Evolutionary conservation across 192 early-diverging fungal genomes (phyloP).

Genomic region (Coemansia javaensis): DNA sequence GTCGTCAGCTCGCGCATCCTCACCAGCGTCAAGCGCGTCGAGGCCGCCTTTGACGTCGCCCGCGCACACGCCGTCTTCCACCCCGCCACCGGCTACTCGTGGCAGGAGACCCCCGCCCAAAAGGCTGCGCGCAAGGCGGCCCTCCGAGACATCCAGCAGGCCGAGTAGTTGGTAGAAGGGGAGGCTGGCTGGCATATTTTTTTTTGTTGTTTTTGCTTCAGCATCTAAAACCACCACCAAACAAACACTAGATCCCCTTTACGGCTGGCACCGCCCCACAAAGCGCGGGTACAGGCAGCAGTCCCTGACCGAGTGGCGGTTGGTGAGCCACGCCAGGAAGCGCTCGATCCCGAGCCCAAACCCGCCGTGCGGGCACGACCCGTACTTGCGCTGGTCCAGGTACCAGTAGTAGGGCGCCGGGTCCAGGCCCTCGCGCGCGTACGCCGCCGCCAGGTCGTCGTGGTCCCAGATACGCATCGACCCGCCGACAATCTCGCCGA

Average conservation of each 20-base stretch:
- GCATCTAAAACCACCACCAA: too few species aligned
- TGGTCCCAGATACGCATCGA: constrained; percentile 94
- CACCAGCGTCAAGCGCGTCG: constrained; percentile 45
- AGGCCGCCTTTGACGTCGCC: constrained; percentile 41
- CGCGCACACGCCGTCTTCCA: constrained; percentile 39
- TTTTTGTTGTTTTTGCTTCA: too few species aligned
- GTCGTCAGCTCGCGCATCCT: constrained; percentile 65
- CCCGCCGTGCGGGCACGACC: constrained; percentile 92
- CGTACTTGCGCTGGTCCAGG: constrained; percentile 99
- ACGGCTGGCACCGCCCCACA: constrained; percentile 79
- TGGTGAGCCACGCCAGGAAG: constrained; percentile 93
- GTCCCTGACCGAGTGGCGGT: constrained; percentile 86
- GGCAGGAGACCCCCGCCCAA: constrained; percentile 32
- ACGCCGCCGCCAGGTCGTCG: constrained; percentile 72
- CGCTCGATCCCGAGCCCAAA: constrained; percentile 97
- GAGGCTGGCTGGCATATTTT: background rate
- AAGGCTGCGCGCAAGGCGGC: constrained; percentile 33
- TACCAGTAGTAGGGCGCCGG: constrained; percentile 97
- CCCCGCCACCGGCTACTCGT: constrained; percentile 43
- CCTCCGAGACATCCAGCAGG: constrained; percentile 19
- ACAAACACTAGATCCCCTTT: too few species aligned
- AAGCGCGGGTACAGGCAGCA: constrained; percentile 91
- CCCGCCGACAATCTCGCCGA: constrained; percentile 98
- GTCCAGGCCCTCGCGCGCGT: constrained; percentile 88
- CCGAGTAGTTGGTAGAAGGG: too few species aligned